These are phyloP conservation scores for Diaporthe nobilis DNA, from an alignment of 2,329 filamentous ascomycete genomes.

Conservation along the genomic window DNA sequence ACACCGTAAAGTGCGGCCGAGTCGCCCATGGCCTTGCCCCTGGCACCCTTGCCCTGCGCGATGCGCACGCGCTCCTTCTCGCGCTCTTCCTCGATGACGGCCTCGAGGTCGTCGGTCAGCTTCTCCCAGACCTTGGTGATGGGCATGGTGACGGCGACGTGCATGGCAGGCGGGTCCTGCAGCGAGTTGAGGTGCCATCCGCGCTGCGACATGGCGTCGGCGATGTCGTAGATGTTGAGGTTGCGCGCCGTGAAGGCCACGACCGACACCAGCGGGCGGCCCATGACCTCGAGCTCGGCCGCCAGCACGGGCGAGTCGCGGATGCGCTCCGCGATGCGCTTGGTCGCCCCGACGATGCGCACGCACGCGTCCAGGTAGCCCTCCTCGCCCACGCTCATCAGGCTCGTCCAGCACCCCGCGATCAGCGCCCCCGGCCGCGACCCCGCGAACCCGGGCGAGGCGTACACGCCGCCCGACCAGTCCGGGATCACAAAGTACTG, in stretches of 20 bases:
- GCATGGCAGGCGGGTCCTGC: constrained; percentile 91
- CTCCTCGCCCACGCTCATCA: constrained; percentile 89
- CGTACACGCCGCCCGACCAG: constrained; percentile 97
- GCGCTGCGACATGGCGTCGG: constrained; percentile 85
- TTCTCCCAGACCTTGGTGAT: constrained; percentile 85
- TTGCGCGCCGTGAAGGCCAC: constrained; percentile 87
- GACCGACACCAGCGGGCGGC: constrained; percentile 89
- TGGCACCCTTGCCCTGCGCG: constrained; percentile 76
- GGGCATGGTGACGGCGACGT: constrained; percentile 92
- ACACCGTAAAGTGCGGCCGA: constrained; percentile 94
- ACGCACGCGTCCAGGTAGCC: constrained; percentile 91
- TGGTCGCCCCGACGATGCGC: constrained; percentile 88
- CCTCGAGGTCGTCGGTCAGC: constrained; percentile 80
- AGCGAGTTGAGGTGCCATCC: constrained; percentile 98
- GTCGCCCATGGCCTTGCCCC: constrained; percentile 81
- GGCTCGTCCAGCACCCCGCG: constrained; percentile 92
- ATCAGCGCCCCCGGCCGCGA: constrained; percentile 94
- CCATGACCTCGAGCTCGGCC: constrained; percentile 83
- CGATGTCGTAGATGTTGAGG: constrained; percentile 95
- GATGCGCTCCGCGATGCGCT: constrained; percentile 84
- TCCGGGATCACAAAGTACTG: constrained; percentile 97
- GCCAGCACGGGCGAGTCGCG: constrained; percentile 76
- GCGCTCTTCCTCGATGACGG: constrained; percentile 78
- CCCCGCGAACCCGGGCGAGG: constrained; percentile 90
- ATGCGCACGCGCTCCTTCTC: constrained; percentile 83